Evolutionary conservation across 805 yeast genomes (phyloP).

Genomic region (Nakazawaea wyomingensis): DNA sequence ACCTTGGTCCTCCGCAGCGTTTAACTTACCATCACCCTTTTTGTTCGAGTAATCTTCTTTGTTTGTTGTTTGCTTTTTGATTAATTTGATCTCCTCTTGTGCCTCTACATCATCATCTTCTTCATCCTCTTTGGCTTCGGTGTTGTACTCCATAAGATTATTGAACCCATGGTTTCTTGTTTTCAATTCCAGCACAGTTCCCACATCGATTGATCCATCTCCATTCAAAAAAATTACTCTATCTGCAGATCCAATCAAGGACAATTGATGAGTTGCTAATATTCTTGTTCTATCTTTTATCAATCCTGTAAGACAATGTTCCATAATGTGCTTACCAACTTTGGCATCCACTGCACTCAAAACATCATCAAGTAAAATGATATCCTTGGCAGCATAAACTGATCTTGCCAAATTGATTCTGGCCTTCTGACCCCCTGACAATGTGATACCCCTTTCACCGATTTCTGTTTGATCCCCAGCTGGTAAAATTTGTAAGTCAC

Average conservation of each 20-base stretch:
- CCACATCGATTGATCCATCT: conserved; percentile 49
- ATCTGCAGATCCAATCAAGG: conserved; percentile 59
- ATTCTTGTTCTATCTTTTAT: conserved; percentile 53
- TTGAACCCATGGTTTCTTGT: conserved; percentile 37
- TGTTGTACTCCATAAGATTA: conserved; percentile 41
- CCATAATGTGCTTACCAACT: conserved; percentile 68
- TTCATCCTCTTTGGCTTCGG: conserved; percentile 24
- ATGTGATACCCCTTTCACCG: conserved; percentile 80
- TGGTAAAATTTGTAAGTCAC: conserved; percentile 61
- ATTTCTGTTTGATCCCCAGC: conserved; percentile 77
- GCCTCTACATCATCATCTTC: conserved; percentile 22
- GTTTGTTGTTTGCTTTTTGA: conserved; percentile 17
- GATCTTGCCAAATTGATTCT: conserved; percentile 74
- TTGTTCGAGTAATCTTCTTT: conserved; percentile 23
- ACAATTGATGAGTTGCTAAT: conserved; percentile 71
- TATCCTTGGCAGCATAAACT: conserved; percentile 63
- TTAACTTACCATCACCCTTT: conserved; percentile 22
- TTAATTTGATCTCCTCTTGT: conserved; percentile 17
- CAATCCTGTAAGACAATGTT: conserved; percentile 52
- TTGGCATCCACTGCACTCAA: conserved; percentile 79
- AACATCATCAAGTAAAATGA: conserved; percentile 68
- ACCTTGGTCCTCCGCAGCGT: conserved; percentile 26
- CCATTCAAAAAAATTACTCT: conserved; percentile 57
- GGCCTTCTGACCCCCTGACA: conserved; percentile 90
- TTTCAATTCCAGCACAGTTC: conserved; percentile 48